A percentile compares a stretch with the other conserved stretches of the same genome.
Conservation (phyloP, 2,329 filamentous ascomycete genomes). For the Byssothecium circinans region DNA sequence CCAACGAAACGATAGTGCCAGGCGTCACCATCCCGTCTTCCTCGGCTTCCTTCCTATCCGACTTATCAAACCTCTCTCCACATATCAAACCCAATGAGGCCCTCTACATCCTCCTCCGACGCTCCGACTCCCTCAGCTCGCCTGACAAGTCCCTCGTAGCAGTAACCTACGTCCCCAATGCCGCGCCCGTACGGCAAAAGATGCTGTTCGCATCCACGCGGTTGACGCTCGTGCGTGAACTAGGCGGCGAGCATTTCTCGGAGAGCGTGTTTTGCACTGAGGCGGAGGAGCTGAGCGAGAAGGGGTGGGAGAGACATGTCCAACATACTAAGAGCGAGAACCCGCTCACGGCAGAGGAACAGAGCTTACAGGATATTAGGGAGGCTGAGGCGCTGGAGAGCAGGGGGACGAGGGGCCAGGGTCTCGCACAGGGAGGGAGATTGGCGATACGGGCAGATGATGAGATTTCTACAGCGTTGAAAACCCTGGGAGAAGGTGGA, state of each 20-base stretch:
- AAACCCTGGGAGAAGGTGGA: constrained; percentile 57
- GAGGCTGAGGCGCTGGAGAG: constrained; percentile 74
- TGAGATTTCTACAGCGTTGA: constrained; percentile 66
- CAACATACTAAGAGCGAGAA: constrained; percentile 63
- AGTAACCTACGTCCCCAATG: constrained; percentile 77
- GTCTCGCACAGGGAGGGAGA: constrained; percentile 34
- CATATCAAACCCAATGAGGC: constrained; percentile 68
- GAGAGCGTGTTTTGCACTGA: constrained; percentile 75
- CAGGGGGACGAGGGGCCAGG: constrained; percentile 63
- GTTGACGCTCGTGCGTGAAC: constrained; percentile 72
- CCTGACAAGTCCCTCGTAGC: constrained; percentile 56
- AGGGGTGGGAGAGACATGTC: constrained; percentile 73
- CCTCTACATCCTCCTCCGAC: constrained; percentile 74
- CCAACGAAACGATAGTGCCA: constrained; percentile 67
- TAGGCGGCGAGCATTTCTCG: constrained; percentile 76
- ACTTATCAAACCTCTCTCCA: constrained; percentile 64
- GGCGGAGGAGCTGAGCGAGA: constrained; percentile 66
- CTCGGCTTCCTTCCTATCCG: constrained; percentile 61
- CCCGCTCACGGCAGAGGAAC: constrained; percentile 78
- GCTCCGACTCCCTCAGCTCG: constrained; percentile 55
- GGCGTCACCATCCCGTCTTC: constrained; percentile 55
- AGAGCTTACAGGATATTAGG: constrained; percentile 70
- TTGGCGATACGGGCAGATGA: constrained; percentile 60
- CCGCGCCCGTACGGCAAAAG: constrained; percentile 79
- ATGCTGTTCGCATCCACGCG: constrained; percentile 82